phyloP scores from a whole-genome alignment of 129 eudicot species.

The Flaveria linearis region DNA sequence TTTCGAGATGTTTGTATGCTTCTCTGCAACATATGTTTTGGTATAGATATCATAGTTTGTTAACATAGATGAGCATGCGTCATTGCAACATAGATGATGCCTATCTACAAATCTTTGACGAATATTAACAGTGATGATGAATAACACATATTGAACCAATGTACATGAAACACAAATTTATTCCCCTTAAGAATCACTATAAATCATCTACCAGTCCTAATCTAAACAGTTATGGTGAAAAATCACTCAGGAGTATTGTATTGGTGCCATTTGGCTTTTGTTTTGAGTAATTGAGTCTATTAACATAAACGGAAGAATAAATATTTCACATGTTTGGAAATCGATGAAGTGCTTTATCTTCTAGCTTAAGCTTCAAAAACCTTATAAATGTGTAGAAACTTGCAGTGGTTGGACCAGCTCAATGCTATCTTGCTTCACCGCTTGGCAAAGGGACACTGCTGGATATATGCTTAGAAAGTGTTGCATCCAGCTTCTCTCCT shows the following conservation, averaged over 20 bases:
- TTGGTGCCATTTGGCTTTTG: conserved; percentile 49
- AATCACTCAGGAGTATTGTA: conserved; percentile 39
- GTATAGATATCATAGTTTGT: too few relatives aligned
- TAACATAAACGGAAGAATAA: conserved; percentile 32
- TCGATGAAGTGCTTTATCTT: not conserved
- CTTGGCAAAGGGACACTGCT: conserved; percentile 34
- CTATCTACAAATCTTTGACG: not conserved
- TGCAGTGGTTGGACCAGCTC: conserved; percentile 30
- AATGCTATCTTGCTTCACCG: conserved; percentile 28
- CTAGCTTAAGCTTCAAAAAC: not conserved
- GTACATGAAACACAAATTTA: not conserved
- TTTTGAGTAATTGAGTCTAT: conserved; percentile 45
- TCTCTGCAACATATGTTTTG: too few relatives aligned
- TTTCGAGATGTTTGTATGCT: too few relatives aligned
- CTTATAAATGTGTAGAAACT: conserved; percentile 1
- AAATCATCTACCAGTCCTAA: not conserved
- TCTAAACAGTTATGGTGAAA: not conserved
- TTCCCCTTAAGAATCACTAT: not conserved
- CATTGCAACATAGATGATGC: too few relatives aligned
- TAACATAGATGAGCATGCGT: too few relatives aligned
- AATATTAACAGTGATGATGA: not conserved
- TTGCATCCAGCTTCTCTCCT: conserved; percentile 88
- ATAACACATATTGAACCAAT: not conserved
- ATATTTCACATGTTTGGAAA: not conserved
- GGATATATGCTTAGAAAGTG: conserved; percentile 57